Evolutionary conservation across 1,139 yeast species (phyloP).

Genomic region (Taphrina sp.): DNA sequence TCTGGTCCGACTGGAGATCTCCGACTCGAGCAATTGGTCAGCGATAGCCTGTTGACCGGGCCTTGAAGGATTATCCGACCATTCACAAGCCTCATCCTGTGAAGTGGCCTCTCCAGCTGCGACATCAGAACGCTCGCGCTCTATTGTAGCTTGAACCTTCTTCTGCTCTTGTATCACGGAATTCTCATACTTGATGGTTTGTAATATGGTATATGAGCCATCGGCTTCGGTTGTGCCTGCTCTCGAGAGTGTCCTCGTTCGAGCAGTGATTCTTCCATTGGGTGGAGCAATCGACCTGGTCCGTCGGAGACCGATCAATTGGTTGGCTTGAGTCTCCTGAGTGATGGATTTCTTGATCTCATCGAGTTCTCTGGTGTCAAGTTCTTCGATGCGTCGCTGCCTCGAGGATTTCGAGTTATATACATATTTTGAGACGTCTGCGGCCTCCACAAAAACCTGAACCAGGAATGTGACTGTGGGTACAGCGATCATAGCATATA

Average conservation of each 20-base stretch:
- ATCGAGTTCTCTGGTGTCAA: conserved; percentile 13
- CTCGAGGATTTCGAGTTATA: conserved; percentile 13
- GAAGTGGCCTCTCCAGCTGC: not conserved
- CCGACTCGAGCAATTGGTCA: conserved; percentile 1
- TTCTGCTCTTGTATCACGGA: too few species aligned
- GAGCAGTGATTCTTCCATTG: not conserved
- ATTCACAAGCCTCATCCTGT: not conserved
- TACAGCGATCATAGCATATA: conserved; percentile 81
- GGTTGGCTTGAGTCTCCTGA: not conserved
- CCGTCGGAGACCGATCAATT: conserved; percentile 1
- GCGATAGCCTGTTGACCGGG: not conserved
- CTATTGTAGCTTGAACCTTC: not conserved
- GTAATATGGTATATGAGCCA: not conserved
- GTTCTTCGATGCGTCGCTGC: conserved; percentile 9
- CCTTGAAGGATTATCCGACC: not conserved
- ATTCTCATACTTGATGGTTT: not conserved
- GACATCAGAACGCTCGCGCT: not conserved
- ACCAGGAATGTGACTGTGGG: conserved; percentile 83
- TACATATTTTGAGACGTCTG: conserved; percentile 11
- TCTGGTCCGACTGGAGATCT: conserved; percentile 3
- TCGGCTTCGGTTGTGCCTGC: conserved; percentile 4
- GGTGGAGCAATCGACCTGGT: conserved; percentile 1
- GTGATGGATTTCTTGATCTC: conserved; percentile 9
- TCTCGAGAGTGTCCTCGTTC: conserved; percentile 6
- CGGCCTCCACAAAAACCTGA: conserved; percentile 17